Percentiles rank a stretch among this genome's conserved stretches.
These are phyloP conservation scores for Grosmannia clavigera DNA, from an alignment of 2,329 filamentous ascomycete species.

Conservation along the genomic window DNA sequence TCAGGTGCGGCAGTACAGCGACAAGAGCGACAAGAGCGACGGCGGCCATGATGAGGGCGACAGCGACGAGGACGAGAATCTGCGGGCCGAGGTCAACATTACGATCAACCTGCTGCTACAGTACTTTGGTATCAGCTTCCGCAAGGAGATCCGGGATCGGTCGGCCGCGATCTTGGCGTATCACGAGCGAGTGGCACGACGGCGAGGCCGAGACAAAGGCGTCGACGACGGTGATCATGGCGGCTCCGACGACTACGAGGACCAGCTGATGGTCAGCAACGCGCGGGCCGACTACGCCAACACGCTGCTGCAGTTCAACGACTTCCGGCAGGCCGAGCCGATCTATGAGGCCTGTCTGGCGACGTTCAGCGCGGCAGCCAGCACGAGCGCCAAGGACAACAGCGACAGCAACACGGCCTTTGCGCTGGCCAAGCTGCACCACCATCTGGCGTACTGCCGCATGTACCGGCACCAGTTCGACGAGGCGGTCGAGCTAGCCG, in stretches of 20 bases:
- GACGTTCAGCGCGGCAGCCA: neutral
- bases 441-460: constrained; percentile 11
- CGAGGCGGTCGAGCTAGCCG: constrained; percentile 4
- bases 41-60: neutral
- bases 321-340: constrained; percentile 6
- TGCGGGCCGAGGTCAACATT: constrained; percentile 9
- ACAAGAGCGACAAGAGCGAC: neutral
- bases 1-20: constrained; percentile 1
- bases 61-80: neutral
- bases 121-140: constrained; percentile 11
- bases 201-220: neutral
- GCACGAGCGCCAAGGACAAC: too few species aligned
- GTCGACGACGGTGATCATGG: neutral
- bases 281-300: constrained; percentile 12
- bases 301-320: constrained; percentile 12
- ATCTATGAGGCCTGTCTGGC: constrained; percentile 10
- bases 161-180: constrained; percentile 6
- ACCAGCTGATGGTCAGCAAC: constrained; percentile 5
- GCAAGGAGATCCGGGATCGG: constrained; percentile 10
- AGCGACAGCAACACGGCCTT: neutral
- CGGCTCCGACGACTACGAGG: neutral
- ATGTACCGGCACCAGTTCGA: constrained; percentile 9
- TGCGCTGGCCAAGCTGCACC: constrained; percentile 11
- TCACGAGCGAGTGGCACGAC: constrained; percentile 2
- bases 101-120: constrained; percentile 10